A percentile compares a stretch with the other conserved stretches of the same genome.
These are phyloP conservation scores for Raffaelea albimanens DNA, from an alignment of 2,329 filamentous ascomycete species.

Conservation along the genomic window DNA sequence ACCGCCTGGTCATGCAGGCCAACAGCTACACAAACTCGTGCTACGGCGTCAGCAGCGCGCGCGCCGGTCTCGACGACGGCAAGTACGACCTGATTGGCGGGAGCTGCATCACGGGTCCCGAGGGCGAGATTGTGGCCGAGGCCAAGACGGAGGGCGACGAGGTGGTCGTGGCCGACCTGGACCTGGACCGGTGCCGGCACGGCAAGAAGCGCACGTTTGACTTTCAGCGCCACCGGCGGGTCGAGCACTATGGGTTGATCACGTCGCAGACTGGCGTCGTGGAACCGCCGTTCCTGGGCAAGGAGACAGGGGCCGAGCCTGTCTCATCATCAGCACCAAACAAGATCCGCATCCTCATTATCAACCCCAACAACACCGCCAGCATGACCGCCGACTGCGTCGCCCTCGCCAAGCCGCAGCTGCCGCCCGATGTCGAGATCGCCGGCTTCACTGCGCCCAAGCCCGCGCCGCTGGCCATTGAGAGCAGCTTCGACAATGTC, in stretches of 20 bases:
- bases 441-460: slow-evolving; percentile 12
- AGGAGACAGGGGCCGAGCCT: too few species aligned
- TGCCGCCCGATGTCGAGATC: slow-evolving; percentile 11
- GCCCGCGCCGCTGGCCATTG: slow-evolving; percentile 11
- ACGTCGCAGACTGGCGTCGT: slow-evolving; percentile 17
- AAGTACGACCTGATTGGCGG: slow-evolving; percentile 33
- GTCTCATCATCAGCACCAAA: too few species aligned
- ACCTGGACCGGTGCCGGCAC: slow-evolving; percentile 11
- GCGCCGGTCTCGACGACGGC: slow-evolving; percentile 39
- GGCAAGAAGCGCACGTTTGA: slow-evolving; percentile 13
- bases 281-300: slow-evolving; percentile 8
- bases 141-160: slow-evolving; percentile 37
- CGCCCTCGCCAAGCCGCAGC: slow-evolving; percentile 8
- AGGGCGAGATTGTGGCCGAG: slow-evolving; percentile 39
- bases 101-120: slow-evolving; percentile 28
- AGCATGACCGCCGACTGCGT: slow-evolving; percentile 12
- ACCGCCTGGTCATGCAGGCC: slow-evolving; percentile 37
- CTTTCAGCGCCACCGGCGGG: slow-evolving; percentile 12
- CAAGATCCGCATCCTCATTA: slow-evolving; percentile 10
- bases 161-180: slow-evolving; percentile 13
- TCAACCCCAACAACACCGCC: slow-evolving; percentile 13
- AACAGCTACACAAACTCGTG: slow-evolving; percentile 42
- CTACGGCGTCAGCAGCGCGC: slow-evolving; percentile 36
- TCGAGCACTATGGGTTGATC: slow-evolving; percentile 26
- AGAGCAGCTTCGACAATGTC: slow-evolving; percentile 13